Base-by-base conservation (phyloP, 768 basidiomycete species). In the Boletus coccyginus region DNA sequence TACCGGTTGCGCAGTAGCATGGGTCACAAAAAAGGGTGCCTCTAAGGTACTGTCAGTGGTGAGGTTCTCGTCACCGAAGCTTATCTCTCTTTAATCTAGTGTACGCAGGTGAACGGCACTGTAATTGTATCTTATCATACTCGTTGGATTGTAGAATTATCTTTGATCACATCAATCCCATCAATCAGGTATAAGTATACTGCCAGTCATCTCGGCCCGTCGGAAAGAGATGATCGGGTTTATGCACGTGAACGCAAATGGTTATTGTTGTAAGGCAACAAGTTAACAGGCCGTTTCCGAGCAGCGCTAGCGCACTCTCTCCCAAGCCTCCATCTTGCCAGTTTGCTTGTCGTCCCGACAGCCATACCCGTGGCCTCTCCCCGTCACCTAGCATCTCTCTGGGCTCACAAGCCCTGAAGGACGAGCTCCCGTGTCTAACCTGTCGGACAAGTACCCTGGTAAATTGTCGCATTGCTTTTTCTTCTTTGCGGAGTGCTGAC, bases 201-300 rank as follows among this genome's bases (percentile, higher is more conserved):
- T 13, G n/a, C 13, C n/a, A 16, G n/a, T 27, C 1, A 14, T 31
- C 24, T 32, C 31, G 50, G 24, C 29, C 14, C 12, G 21, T 40
- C 21, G 52, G 32, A 40, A 33, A 29, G 33, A 29, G 5, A 11
- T n/a, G 24, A 8, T 46, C 38, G 39, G 36, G 58, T 24, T 48
- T 16, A 59, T n/a, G 50, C 58, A 66, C 63, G 65, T 68, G 66
- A 45, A 29, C 45, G 13, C 44, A 42, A 53, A 19, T 43, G 14
- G 51, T 9, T 53, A 53, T 57, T 57, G 55, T 61, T 60, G 46
- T 57, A 52, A 47, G 24, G 36, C 46, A 36, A 21, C 54, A 32
- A 27, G 27, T 27, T 27, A 27, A 41, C 46, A 19, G n/a, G 12
- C 31, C 35, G 40, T 50, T 29, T 31, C 36, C 45, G 38, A 46